These are phyloP conservation scores for Phialophora expanda DNA, from an alignment of 2,329 filamentous ascomycete genomes.

Conservation along the genomic window DNA sequence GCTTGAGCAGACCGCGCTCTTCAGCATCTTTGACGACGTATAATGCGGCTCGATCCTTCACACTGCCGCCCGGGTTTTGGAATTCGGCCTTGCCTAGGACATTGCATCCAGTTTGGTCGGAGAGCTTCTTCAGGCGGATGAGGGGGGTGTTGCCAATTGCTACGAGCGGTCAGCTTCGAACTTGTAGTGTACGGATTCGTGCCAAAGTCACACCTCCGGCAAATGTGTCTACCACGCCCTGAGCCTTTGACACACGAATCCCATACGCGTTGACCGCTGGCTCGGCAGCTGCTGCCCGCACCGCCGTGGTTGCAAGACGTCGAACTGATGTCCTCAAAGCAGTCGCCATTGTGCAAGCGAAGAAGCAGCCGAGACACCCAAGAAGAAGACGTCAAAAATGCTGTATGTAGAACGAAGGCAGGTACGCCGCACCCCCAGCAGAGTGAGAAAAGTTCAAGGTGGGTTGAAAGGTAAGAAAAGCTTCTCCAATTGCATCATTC, in stretches of 20 bases:
- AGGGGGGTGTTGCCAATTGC: conserved; percentile 97
- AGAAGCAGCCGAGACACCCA: neutral
- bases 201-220: conserved; percentile 69
- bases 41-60: conserved; percentile 95
- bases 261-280: conserved; percentile 57
- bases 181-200: neutral
- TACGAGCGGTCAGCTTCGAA: conserved; percentile 46
- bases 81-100: conserved; percentile 97
- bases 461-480: conserved; percentile 5
- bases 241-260: conserved; percentile 76
- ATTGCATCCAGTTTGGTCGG: conserved; percentile 88
- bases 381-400: neutral
- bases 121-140: conserved; percentile 86
- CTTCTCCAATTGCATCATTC: conserved; percentile 17
- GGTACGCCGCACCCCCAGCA: neutral
- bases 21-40: conserved; percentile 95
- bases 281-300: conserved; percentile 56
- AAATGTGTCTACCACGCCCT: conserved; percentile 77
- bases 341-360: conserved; percentile 30
- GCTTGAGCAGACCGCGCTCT: conserved; percentile 77
- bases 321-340: conserved; percentile 46
- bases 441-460: neutral
- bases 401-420: neutral
- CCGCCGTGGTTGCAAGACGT: conserved; percentile 68
- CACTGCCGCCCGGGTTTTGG: conserved; percentile 93